Evolutionary conservation across 805 yeast genomes (phyloP), one percentile per base, ranked within the genome.

Genomic region (Starmerella bombicola): DNA sequence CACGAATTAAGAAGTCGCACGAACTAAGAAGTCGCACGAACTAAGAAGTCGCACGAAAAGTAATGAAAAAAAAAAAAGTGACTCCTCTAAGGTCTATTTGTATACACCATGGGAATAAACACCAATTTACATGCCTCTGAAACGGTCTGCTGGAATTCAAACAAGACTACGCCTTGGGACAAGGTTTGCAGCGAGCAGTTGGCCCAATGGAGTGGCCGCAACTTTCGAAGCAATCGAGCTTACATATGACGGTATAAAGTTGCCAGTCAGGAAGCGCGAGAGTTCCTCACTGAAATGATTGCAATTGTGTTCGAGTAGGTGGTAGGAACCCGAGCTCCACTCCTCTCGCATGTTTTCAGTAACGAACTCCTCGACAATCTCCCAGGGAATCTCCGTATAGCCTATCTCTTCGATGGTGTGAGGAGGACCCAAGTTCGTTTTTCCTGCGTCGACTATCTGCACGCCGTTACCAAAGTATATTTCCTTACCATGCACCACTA

Each of bases 281-380:
- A 72, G 53, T 33, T 69, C 74, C 49, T 76, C 69, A 16, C 78
- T 66, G 58, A 78, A 76, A 57, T 78, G 78, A 58, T 77, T 77
- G 57, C 84, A 77, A 53, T 77, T 77, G 57, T 76, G 76, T 39
- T 67, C 66, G 43, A 77, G 74, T 43, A 77, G 56, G 48, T 74
- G 73, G 58, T 77, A 77, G 29, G 58, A 62, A 7, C 61, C 62
- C 7, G 74, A 68, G 13, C 63, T 55, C 49, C 66, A 75, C 43
- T 66, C 70, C 9, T 63, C 63, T 23, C 34, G 38, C 24, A 58
- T 55, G 22, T 76, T 56, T 33, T 76, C 79, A 3, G 61, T 63
- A 22, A 77, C 48, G 52, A 66, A 77, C 36, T 74, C 81, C 28
- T 62, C 58, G 16, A 74, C 61, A 3, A 76, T 56, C 4, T 76